These are phyloP conservation scores for Rhizomucor pusillus DNA, from an alignment of 371 early-diverging fungal genomes.

Conservation along the genomic window DNA sequence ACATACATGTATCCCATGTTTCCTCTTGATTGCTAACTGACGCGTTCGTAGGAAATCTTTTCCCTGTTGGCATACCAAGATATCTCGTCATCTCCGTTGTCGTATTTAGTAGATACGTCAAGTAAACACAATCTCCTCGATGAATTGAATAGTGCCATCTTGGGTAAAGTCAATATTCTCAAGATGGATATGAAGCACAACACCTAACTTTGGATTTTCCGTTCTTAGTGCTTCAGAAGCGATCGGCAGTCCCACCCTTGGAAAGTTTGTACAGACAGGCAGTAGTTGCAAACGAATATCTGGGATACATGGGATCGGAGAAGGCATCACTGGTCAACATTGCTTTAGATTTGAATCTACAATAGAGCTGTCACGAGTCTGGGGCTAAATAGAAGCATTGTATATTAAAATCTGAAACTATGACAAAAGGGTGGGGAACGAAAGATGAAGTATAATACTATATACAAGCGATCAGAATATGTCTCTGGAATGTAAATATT, in stretches of 20 bases:
- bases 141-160: constrained; percentile 16
- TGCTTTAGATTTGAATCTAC: neutral
- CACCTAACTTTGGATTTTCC: neutral
- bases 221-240: constrained; percentile 17
- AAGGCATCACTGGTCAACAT: constrained; percentile 16
- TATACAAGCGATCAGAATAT: neutral
- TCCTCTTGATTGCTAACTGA: too few relatives aligned
- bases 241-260: constrained; percentile 16
- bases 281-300: constrained; percentile 13
- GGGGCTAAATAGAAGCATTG: neutral
- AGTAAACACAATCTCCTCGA: constrained; percentile 27
- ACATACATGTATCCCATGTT: too few relatives aligned
- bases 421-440: neutral
- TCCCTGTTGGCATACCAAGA: constrained; percentile 81
- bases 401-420: neutral
- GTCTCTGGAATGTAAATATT: neutral
- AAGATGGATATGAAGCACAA: neutral
- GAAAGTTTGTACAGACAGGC: constrained; percentile 25
- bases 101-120: constrained; percentile 47
- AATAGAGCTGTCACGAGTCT: neutral
- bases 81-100: constrained; percentile 51
- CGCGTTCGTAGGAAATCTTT: constrained; percentile 45
- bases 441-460: neutral
- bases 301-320: constrained; percentile 18
- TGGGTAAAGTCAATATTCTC: constrained; percentile 14